Evolutionary conservation across 192 early-diverging fungal species (phyloP), one percentile per base, ranked within the genome.

Genomic region (Cladochytrium replicatum): DNA sequence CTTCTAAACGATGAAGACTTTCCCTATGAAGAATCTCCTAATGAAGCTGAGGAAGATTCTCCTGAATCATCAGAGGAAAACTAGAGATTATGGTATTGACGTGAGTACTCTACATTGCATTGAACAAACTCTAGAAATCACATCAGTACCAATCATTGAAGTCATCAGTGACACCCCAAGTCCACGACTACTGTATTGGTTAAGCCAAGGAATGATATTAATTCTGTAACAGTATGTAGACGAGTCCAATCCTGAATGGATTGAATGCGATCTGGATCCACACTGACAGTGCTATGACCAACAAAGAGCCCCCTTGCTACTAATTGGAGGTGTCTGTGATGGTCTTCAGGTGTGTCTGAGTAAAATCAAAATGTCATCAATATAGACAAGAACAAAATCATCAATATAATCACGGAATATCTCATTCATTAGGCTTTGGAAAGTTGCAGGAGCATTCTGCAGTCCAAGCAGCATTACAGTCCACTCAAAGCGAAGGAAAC

Each of bases 381-480:
- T 37, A 17, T 37, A 37, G 13, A 37, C 17, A 13, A 37, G 17
- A 37, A 37, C 34, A 37, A 37, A 37, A 37, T 13, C 34, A 37
- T 37, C 34, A 37, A 37, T 37, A 37, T 13, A 37, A 1, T 63
- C 60, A 0, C 32, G 4, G 27, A 78, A 44, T 0, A 55, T 29
- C 17, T 70, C 51, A 22, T 72, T 62, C 13, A 81, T 71, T 2
- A 66, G 29, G 0, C 43, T 41, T 48, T 68, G 61, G 46, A 82
- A 80, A 0, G 64, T 53, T 0, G 61, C 68, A 0, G 75, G 70
- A 0, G 61, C 71, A 52, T 75, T 77, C 9, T 54, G 63, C 5
- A 80, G 32, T 0, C 77, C 75, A 49, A 78, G 75, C 1, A 71
- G 74, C 15, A 81, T 32, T n/a, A 76, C 73, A 0, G 49, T 32